phyloP scores from a whole-genome alignment of 768 basidiomycete species.

The Vararia minispora region DNA sequence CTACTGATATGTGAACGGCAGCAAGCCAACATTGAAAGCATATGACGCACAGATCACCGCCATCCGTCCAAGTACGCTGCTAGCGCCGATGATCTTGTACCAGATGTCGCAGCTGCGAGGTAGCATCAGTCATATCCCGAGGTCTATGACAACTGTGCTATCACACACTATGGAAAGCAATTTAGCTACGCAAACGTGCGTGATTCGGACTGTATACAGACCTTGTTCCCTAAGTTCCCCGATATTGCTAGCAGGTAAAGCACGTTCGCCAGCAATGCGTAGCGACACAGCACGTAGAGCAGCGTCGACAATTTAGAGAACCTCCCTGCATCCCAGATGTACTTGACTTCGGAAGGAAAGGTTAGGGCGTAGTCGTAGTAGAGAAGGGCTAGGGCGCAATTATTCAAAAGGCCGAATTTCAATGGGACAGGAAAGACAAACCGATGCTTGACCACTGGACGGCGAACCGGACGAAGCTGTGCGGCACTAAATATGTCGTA shows the following conservation, averaged over 20 bases:
- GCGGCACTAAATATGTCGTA: no score
- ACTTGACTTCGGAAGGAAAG: slow-evolving; percentile 21
- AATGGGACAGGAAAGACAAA: not conserved
- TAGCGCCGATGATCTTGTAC: slow-evolving; percentile 19
- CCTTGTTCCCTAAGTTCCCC: slow-evolving; percentile 10
- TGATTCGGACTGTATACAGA: slow-evolving; percentile 1
- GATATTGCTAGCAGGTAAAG: slow-evolving; percentile 19
- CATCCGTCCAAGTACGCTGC: slow-evolving; percentile 21
- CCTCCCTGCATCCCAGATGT: slow-evolving; percentile 21
- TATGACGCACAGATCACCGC: slow-evolving; percentile 19
- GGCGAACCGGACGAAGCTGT: slow-evolving; percentile 6
- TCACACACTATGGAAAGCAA: no score
- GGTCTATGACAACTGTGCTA: no score
- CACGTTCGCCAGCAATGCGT: slow-evolving; percentile 24
- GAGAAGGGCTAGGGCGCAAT: slow-evolving; percentile 10
- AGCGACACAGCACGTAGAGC: slow-evolving; percentile 24
- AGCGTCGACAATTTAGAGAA: slow-evolving; percentile 20
- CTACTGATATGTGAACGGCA: no score
- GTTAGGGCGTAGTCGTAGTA: slow-evolving; percentile 25
- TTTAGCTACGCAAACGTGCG: not conserved
- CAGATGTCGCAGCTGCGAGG: slow-evolving; percentile 18
- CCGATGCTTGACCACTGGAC: slow-evolving; percentile 6
- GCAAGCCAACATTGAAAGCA: slow-evolving; percentile 11
- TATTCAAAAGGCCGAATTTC: not conserved
- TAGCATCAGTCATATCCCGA: slow-evolving; percentile 3